Conservation (phyloP, 1,284 basidiomycete genomes). For the Salmacisia buchloeana region DNA sequence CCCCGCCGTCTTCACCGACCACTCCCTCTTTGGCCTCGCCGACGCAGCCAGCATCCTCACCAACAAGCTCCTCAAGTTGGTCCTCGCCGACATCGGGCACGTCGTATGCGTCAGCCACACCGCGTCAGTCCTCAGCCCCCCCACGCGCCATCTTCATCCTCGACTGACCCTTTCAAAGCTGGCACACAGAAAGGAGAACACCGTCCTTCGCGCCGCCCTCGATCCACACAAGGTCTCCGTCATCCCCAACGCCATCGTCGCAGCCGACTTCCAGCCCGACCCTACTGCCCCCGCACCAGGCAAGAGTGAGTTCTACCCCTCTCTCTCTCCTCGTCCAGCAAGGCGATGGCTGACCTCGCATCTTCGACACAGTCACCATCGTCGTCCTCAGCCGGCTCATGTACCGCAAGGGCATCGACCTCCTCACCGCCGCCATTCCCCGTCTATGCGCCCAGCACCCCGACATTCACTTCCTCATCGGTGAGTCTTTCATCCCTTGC, state of each 20-base stretch:
- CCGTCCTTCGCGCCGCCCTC: slow-evolving; percentile 72
- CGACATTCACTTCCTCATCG: slow-evolving; percentile 80
- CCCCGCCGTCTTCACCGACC: slow-evolving; percentile 90
- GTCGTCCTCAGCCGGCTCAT: slow-evolving; percentile 90
- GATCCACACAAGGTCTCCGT: slow-evolving; percentile 39
- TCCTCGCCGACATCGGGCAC: slow-evolving; percentile 81
- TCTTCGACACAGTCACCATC: slow-evolving; percentile 68
- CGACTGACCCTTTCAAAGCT: not conserved
- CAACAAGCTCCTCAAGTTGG: slow-evolving; percentile 85
- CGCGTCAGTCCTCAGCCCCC: no score
- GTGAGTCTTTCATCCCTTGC: slow-evolving; percentile 56
- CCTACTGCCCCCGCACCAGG: slow-evolving; percentile 22
- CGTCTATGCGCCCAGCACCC: slow-evolving; percentile 78
- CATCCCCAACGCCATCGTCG: slow-evolving; percentile 89
- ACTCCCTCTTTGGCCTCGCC: slow-evolving; percentile 90
- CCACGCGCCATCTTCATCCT: no score
- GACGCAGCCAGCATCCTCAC: slow-evolving; percentile 93
- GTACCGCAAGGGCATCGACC: slow-evolving; percentile 93
- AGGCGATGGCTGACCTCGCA: slow-evolving; percentile 1
- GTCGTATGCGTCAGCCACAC: slow-evolving; percentile 97
- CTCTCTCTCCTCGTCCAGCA: no score
- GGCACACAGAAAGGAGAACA: slow-evolving; percentile 66
- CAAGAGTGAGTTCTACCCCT: slow-evolving; percentile 11
- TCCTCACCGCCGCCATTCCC: slow-evolving; percentile 85
- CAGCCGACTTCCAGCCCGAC: slow-evolving; percentile 74